These are phyloP conservation scores for Lactarius trivialis DNA, from an alignment of 768 basidiomycete genomes.

Conservation along the genomic window DNA sequence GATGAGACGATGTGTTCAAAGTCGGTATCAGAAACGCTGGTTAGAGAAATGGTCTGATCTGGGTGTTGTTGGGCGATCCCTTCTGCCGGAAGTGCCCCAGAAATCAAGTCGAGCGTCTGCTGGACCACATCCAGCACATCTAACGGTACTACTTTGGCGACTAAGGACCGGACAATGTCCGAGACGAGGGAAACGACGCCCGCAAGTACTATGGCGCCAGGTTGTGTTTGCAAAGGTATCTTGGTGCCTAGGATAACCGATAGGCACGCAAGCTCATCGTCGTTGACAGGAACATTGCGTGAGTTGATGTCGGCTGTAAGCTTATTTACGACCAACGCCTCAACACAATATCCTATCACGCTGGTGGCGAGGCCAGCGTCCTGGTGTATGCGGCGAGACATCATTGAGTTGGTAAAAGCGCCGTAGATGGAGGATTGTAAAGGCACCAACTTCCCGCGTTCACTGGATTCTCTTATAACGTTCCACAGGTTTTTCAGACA, in stretches of 20 bases:
- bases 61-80: not conserved
- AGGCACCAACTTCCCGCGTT: not conserved
- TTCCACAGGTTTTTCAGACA: not conserved
- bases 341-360: not conserved
- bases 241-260: not conserved
- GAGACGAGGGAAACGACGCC: not conserved
- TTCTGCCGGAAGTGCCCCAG: not conserved
- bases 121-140: not conserved
- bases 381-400: not conserved
- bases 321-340: not conserved
- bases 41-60: not conserved
- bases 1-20: not conserved
- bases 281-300: not conserved
- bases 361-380: accelerated
- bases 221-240: not conserved
- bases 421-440: not conserved
- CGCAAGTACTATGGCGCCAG: not conserved
- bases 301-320: not conserved
- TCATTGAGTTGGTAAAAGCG: not conserved
- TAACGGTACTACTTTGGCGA: not conserved
- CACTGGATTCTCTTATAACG: not conserved
- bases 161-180: not conserved
- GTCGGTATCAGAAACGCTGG: not conserved
- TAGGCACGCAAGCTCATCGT: not conserved
- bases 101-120: not conserved